These are phyloP conservation scores for Clonostachys solani DNA, from an alignment of 2,329 filamentous ascomycete species.

Conservation along the genomic window DNA sequence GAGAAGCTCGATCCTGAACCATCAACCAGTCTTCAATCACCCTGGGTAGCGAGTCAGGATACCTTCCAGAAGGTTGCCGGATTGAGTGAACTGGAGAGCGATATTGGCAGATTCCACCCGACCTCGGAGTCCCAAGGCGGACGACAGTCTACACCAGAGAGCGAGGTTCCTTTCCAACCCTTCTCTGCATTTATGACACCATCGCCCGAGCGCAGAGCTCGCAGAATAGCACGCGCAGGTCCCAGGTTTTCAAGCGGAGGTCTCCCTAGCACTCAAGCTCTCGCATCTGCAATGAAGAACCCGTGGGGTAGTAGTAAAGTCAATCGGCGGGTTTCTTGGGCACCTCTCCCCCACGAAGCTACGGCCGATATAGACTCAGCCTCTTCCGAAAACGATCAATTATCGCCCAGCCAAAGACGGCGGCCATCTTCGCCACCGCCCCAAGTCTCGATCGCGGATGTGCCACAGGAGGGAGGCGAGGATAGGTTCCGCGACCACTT, in stretches of 20 bases:
- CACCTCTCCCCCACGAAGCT: constrained; percentile 18
- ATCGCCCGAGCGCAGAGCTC: constrained; percentile 31
- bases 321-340: constrained; percentile 30
- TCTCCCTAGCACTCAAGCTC: constrained; percentile 25
- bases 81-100: too few relatives aligned
- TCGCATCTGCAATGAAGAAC: constrained; percentile 26
- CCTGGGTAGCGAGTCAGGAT: background rate
- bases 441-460: constrained; percentile 20
- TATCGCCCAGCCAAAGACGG: background rate
- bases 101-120: too few relatives aligned
- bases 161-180: constrained; percentile 42
- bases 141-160: constrained; percentile 30
- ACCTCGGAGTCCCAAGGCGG: too few relatives aligned
- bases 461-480: constrained; percentile 24
- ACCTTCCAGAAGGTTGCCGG: too few relatives aligned
- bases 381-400: background rate
- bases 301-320: constrained; percentile 18
- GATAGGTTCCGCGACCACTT: constrained; percentile 43
- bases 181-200: constrained; percentile 49
- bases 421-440: constrained; percentile 39
- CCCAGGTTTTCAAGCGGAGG: constrained; percentile 13
- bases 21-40: too few relatives aligned
- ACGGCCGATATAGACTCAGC: background rate
- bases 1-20: too few relatives aligned
- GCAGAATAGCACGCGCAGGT: constrained; percentile 6